Percentiles rank a stretch among this genome's conserved stretches.
Evolutionary conservation across 371 early-diverging fungal genomes (phyloP).

Genomic region (Cokeromyces recurvatus): DNA sequence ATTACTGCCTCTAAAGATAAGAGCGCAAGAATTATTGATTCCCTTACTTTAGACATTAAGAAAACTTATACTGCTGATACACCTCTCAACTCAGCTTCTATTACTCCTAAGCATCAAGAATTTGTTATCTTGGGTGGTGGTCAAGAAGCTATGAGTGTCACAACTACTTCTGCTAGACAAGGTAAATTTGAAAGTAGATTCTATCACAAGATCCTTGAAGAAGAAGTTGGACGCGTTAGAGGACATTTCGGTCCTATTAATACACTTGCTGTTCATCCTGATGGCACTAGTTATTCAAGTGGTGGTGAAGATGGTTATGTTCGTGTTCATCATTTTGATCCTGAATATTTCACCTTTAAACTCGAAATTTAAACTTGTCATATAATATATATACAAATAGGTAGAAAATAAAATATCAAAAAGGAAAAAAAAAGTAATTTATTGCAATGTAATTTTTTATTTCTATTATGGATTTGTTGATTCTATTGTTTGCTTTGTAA

Average conservation of each 20-base stretch:
- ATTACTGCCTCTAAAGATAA: conserved; percentile 97
- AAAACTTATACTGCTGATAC: conserved; percentile 91
- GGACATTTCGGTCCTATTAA: conserved; percentile 99
- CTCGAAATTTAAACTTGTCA: conserved; percentile 40
- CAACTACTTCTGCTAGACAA: conserved; percentile 90
- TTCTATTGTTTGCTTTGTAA: conserved; percentile 5
- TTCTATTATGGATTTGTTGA: not conserved
- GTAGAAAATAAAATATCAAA: not conserved
- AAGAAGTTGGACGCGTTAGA: conserved; percentile 96
- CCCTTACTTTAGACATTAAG: conserved; percentile 74
- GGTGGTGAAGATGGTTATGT: conserved; percentile 99
- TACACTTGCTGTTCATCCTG: conserved; percentile 96
- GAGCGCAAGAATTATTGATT: conserved; percentile 88
- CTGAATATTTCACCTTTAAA: conserved; percentile 93
- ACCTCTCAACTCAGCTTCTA: conserved; percentile 94
- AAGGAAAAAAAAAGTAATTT: not conserved
- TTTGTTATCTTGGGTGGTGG: conserved; percentile 81
- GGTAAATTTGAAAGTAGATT: conserved; percentile 99
- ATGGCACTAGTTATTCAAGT: conserved; percentile 90
- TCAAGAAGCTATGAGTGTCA: conserved; percentile 88
- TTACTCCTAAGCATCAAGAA: conserved; percentile 85
- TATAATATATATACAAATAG: not conserved
- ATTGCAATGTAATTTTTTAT: not conserved
- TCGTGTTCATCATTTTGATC: conserved; percentile 94
- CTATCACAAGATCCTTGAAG: conserved; percentile 96